Percentiles rank a stretch among this genome's conserved stretches.
phyloP scores from a whole-genome alignment of 306 rosid genomes.

The Lupinus albus region DNA sequence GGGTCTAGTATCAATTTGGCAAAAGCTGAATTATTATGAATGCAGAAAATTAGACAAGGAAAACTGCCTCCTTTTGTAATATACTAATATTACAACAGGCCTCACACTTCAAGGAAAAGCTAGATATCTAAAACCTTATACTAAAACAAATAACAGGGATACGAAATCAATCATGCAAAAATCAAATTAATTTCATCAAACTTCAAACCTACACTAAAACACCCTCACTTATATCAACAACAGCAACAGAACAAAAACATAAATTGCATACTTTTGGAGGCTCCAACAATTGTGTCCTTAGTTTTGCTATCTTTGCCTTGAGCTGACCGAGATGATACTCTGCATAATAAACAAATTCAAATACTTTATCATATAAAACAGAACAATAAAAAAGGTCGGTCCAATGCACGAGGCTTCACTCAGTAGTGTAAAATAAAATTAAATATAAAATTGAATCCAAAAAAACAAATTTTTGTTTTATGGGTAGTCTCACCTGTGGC shows the following conservation, averaged over 20 bases:
- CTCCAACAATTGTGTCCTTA: conserved; percentile 94
- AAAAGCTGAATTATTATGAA: background rate
- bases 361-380: conserved; percentile 9
- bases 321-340: conserved; percentile 99
- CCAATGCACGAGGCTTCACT: too few species aligned
- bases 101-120: background rate
- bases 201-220: too few species aligned
- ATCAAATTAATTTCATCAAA: background rate
- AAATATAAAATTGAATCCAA: background rate
- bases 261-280: conserved; percentile 78
- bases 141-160: background rate
- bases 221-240: background rate
- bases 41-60: background rate
- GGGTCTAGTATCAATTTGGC: conserved; percentile 2
- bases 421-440: too few species aligned
- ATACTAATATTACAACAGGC: background rate
- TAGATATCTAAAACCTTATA: background rate
- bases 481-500: conserved; percentile 63
- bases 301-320: conserved; percentile 96
- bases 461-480: background rate
- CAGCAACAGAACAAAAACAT: background rate
- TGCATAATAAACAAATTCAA: conserved; percentile 39
- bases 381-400: too few species aligned
- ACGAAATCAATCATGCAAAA: conserved; percentile 3
- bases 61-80: conserved; percentile 20